Percentiles rank a stretch among this genome's conserved stretches.
Evolutionary conservation across 2,329 filamentous ascomycete species (phyloP).

Genomic region (Paecilomyces sp.): DNA sequence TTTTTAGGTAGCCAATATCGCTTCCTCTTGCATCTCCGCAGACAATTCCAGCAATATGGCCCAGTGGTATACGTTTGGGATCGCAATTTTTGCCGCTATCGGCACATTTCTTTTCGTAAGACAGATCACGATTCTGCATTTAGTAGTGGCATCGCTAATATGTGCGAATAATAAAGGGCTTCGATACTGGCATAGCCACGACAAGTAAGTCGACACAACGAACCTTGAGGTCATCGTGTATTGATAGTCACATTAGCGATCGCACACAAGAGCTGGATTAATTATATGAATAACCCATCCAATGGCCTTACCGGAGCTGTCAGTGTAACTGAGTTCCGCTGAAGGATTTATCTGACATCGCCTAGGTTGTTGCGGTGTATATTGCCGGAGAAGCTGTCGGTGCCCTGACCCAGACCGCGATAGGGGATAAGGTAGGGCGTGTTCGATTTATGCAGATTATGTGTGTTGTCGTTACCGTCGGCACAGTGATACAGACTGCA

Average conservation of each 20-base stretch:
- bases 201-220: constrained; percentile 38
- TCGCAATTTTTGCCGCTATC: constrained; percentile 52
- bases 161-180: constrained; percentile 36
- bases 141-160: constrained; percentile 2
- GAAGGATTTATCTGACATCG: not conserved
- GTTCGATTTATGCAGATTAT: constrained; percentile 49
- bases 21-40: not conserved
- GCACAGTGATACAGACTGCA: constrained; percentile 48
- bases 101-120: constrained; percentile 53
- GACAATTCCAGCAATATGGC: constrained; percentile 21
- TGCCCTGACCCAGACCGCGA: constrained; percentile 45
- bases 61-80: constrained; percentile 41
- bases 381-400: constrained; percentile 54
- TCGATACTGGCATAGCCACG: constrained; percentile 55
- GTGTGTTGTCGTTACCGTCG: constrained; percentile 49
- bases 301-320: constrained; percentile 49
- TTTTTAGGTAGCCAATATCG: not conserved
- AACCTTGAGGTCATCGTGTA: not conserved
- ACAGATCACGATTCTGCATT: not conserved
- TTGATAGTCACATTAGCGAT: constrained; percentile 36
- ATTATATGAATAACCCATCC: constrained; percentile 52
- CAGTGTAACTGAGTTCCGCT: constrained; percentile 7
- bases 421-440: constrained; percentile 48
- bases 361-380: constrained; percentile 49
- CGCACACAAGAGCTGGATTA: constrained; percentile 53